Evolutionary conservation across 2,329 filamentous ascomycete species (phyloP), one percentile per base, ranked within the genome.

Genomic region (Microdochium trichocladiopsis): DNA sequence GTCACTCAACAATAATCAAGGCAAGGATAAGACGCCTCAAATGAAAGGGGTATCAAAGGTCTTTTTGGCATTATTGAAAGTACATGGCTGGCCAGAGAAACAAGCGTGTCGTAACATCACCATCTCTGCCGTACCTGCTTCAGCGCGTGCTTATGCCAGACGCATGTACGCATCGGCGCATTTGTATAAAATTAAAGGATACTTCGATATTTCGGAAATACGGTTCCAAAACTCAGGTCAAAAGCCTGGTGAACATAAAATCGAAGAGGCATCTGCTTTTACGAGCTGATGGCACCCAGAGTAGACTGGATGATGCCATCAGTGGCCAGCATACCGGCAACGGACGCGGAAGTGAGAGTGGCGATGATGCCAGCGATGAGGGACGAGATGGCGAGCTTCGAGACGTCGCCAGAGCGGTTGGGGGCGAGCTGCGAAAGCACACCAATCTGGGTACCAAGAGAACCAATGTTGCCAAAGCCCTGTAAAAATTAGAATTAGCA

Each of bases 391-490:
- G 90, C 90, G 25, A 95, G 78, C 48, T 77, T 77, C 3, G 88
- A 85, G 11, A 95, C 86, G 60, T 94, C 88, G 53, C 86, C 88
- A 36, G 82, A 79, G 47, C 90, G 82, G 3, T 77, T 76, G 1
- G 90, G 90, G 0, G 88, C 86, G 55, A 95, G 82, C 71, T 95
- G 90, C 3, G 86, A 82, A 50, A 95, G 78, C 53, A 95, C 89
- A 74, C 90, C 90, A 55, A 95, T 94, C 71, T 95, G 90, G 52
- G 90, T 93, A 66, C 90, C 90, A 48, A 95, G 79, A 25, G 89
- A 93, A 51, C 88, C 87, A 60, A 95, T 87, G 73, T 95, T 95
- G 56, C 89, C 91, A 66, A 90, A 90, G 24, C 83, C 83, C 70
- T 73, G 36, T 47, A 2, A 24, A 47, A 48, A 50, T 60, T 57